phyloP scores from a whole-genome alignment of 305 asterid species.

The Rubia tinctorum region DNA sequence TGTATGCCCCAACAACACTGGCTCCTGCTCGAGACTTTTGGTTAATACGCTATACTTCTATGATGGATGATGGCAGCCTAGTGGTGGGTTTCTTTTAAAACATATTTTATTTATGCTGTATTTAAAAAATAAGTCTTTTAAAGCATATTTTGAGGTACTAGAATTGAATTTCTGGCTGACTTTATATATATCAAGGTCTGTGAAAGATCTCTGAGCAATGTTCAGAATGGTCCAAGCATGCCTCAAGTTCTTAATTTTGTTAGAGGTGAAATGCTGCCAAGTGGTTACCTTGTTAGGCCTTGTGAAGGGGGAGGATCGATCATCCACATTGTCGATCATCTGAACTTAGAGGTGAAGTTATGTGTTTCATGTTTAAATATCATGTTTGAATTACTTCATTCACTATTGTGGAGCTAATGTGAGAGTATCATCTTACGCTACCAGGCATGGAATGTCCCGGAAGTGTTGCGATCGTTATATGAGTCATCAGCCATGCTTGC shows the following conservation, averaged over 20 bases:
- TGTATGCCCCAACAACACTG: slow-evolving; percentile 94
- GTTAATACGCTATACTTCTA: slow-evolving; percentile 78
- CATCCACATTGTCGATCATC: slow-evolving; percentile 86
- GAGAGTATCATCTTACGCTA: slow-evolving; percentile 2
- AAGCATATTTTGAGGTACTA: too few relatives aligned
- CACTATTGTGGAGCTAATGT: background rate
- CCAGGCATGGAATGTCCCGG: slow-evolving; percentile 84
- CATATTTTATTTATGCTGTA: background rate
- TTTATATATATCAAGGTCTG: slow-evolving; percentile 47
- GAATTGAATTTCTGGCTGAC: slow-evolving; percentile 6
- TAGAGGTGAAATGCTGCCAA: slow-evolving; percentile 86
- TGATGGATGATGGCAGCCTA: slow-evolving; percentile 88
- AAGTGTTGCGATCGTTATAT: slow-evolving; percentile 83
- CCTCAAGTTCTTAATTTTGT: slow-evolving; percentile 81
- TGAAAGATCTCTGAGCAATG: slow-evolving; percentile 81
- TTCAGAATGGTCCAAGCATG: slow-evolving; percentile 86
- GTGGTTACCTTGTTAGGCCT: slow-evolving; percentile 90
- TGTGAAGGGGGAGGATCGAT: slow-evolving; percentile 94
- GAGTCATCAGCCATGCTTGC: slow-evolving; percentile 84
- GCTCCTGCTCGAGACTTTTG: slow-evolving; percentile 97
- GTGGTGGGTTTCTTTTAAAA: slow-evolving; percentile 46
- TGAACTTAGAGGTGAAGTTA: slow-evolving; percentile 67
- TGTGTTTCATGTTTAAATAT: background rate
- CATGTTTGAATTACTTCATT: background rate
- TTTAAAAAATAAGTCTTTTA: background rate